These are phyloP conservation scores for Aspergillus pseudotamarii DNA, from an alignment of 2,329 filamentous ascomycete genomes.

Conservation along the genomic window DNA sequence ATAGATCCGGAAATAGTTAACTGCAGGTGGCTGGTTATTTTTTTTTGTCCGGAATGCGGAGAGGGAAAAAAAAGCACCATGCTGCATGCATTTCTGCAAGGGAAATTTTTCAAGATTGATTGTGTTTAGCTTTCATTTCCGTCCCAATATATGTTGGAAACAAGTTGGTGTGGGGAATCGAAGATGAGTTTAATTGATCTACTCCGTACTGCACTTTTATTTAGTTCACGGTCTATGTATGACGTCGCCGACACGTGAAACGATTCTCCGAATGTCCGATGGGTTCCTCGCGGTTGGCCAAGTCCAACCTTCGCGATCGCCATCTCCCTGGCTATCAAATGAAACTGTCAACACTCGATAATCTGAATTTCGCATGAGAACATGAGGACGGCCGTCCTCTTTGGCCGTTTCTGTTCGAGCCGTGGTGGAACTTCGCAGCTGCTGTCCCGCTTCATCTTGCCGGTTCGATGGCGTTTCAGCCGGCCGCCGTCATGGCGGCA, in stretches of 20 bases:
- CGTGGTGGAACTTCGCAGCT: conserved; percentile 41
- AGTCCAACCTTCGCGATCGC: background rate
- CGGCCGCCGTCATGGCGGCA: conserved; percentile 29
- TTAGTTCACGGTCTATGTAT: background rate
- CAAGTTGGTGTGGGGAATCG: background rate
- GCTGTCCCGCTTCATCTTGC: conserved; percentile 31
- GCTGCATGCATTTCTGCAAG: background rate
- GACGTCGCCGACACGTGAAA: conserved; percentile 24
- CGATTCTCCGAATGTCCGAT: background rate
- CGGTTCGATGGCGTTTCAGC: conserved; percentile 34
- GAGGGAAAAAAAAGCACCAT: background rate
- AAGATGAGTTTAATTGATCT: background rate
- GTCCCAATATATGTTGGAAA: background rate
- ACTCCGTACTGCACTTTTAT: background rate
- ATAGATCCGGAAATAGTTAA: background rate
- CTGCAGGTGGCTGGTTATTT: background rate
- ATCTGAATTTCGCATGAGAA: conserved; percentile 29
- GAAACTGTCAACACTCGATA: background rate
- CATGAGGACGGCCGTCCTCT: conserved; percentile 55
- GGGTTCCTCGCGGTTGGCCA: background rate
- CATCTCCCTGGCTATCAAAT: conserved; percentile 4
- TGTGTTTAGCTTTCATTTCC: background rate
- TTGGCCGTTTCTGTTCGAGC: conserved; percentile 54
- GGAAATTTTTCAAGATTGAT: background rate
- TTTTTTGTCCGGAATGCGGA: background rate